These are phyloP conservation scores for Daphne laureola DNA, from an alignment of 441 rosid species.

Conservation along the genomic window DNA sequence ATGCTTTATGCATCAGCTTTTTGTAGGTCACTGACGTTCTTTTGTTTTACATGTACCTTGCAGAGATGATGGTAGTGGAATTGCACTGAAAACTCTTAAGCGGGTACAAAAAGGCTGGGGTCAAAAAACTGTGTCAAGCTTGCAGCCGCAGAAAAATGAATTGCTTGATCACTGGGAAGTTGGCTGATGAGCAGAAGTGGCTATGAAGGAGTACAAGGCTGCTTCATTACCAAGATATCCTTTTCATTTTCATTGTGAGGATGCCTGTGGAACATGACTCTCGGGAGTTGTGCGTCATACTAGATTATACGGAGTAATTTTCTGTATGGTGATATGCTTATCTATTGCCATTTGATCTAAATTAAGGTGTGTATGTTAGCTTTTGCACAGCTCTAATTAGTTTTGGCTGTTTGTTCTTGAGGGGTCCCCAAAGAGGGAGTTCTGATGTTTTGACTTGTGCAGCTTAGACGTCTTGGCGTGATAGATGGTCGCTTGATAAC, in stretches of 20 bases:
- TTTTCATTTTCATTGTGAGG: slow-evolving; percentile 3
- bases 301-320: too few species aligned
- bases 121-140: slow-evolving; percentile 50
- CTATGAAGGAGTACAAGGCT: background rate
- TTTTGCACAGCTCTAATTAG: too few species aligned
- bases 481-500: too few species aligned
- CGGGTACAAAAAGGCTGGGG: slow-evolving; percentile 86
- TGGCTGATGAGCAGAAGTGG: slow-evolving; percentile 19
- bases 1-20: slow-evolving; percentile 2
- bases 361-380: too few species aligned
- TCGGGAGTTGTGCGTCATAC: background rate
- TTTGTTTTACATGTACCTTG: slow-evolving; percentile 13
- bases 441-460: too few species aligned
- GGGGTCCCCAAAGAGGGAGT: too few species aligned
- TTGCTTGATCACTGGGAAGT: slow-evolving; percentile 48
- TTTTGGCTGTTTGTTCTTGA: too few species aligned
- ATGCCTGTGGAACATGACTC: background rate
- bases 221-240: slow-evolving; percentile 1
- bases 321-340: too few species aligned
- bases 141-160: slow-evolving; percentile 45
- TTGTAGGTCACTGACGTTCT: slow-evolving; percentile 9
- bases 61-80: slow-evolving; percentile 97
- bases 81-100: slow-evolving; percentile 64
- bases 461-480: too few species aligned
- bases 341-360: too few species aligned